phyloP scores from a whole-genome alignment of 768 basidiomycete species.

The Trametes gibbosa region DNA sequence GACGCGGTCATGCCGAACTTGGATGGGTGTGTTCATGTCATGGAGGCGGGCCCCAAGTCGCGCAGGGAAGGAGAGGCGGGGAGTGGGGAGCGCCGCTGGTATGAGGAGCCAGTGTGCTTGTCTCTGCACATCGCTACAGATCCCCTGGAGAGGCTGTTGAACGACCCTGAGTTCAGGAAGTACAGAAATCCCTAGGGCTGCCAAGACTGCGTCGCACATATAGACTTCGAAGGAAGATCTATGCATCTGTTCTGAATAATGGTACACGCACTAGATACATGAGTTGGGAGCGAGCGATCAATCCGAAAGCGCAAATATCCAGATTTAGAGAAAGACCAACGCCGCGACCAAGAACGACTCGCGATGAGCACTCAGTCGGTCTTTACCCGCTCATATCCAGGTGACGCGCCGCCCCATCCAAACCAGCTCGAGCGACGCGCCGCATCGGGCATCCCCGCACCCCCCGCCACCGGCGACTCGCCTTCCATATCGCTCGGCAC shows the following conservation, averaged over 20 bases:
- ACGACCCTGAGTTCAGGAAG: neutral
- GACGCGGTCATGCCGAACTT: constrained; percentile 34
- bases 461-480: constrained; percentile 31
- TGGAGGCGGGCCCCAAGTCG: constrained; percentile 24
- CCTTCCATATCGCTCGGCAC: constrained; percentile 71
- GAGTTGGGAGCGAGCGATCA: neutral
- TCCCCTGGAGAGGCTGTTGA: neutral
- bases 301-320: neutral
- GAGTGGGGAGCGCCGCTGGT: constrained; percentile 3
- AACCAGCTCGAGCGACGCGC: constrained; percentile 49
- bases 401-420: constrained; percentile 40
- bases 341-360: neutral
- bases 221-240: too few relatives aligned
- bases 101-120: constrained; percentile 12
- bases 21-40: constrained; percentile 35
- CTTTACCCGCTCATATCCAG: constrained; percentile 53
- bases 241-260: neutral
- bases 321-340: neutral
- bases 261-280: neutral
- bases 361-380: constrained; percentile 31
- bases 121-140: constrained; percentile 7
- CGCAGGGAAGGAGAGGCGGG: too few relatives aligned
- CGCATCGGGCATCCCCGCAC: constrained; percentile 24
- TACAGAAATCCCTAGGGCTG: neutral
- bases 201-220: too few relatives aligned